A percentile compares a stretch with the other conserved stretches of the same genome.
Conservation (phyloP, 768 basidiomycete genomes). For the Hygrocybe punicea region DNA sequence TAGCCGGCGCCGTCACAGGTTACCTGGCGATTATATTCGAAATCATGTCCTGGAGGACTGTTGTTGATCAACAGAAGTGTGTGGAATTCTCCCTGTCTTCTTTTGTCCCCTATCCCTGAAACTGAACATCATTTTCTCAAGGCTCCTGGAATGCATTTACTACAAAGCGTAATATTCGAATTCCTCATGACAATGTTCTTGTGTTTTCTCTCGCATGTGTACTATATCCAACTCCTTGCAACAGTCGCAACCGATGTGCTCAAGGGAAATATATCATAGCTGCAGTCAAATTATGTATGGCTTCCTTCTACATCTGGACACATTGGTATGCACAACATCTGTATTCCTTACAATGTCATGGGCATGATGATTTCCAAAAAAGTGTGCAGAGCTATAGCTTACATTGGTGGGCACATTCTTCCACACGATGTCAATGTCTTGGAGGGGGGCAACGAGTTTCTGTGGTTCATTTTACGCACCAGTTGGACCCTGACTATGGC, state of each 20-base stretch:
- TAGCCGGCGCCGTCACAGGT: conserved; percentile 76
- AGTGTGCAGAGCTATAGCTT: too few species aligned
- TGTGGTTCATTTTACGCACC: too few species aligned
- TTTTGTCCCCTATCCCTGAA: not conserved
- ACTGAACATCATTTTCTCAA: conserved; percentile 23
- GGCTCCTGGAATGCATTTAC: conserved; percentile 83
- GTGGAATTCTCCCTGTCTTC: conserved; percentile 19
- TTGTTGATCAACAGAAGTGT: conserved; percentile 80
- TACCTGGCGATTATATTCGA: conserved; percentile 75
- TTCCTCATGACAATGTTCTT: conserved; percentile 81
- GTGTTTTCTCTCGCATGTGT: conserved; percentile 74
- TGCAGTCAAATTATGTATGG: conserved; percentile 86
- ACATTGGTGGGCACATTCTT: too few species aligned
- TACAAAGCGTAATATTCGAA: conserved; percentile 56
- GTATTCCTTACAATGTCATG: not conserved
- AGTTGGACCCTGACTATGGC: too few species aligned
- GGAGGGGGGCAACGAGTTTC: too few species aligned
- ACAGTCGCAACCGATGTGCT: not conserved
- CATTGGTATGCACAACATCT: conserved; percentile 58
- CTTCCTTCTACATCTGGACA: conserved; percentile 75
- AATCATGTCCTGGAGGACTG: conserved; percentile 56
- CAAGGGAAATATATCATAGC: conserved; percentile 32
- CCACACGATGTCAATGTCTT: too few species aligned
- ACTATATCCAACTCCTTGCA: too few species aligned
- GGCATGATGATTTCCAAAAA: too few species aligned